Percentiles rank a stretch among this genome's conserved stretches.
These are phyloP conservation scores for Carpinus fangiana DNA, from an alignment of 306 rosid species.

Conservation along the genomic window DNA sequence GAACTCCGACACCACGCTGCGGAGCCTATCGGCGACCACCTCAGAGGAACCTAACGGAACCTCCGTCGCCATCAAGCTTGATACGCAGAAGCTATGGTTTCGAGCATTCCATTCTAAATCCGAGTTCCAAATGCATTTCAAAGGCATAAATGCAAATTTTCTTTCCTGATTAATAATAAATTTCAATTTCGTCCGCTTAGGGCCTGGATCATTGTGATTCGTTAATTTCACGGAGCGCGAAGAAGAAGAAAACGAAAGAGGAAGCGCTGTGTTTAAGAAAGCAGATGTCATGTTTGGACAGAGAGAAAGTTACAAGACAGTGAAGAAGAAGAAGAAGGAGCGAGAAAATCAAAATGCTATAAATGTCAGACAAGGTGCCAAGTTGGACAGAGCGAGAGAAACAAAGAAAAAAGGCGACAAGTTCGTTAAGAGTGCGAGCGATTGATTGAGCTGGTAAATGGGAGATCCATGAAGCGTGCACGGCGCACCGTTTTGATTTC, in stretches of 20 bases:
- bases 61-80: conserved; percentile 1
- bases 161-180: not conserved
- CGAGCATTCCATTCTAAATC: not conserved
- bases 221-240: not conserved
- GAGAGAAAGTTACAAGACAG: conserved; percentile 16
- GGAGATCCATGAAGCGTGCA: conserved; percentile 15
- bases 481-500: not conserved
- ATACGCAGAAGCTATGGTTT: conserved; percentile 9
- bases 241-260: not conserved
- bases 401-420: not conserved
- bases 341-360: not conserved
- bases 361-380: not conserved
- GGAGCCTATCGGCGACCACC: conserved; percentile 32
- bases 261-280: not conserved
- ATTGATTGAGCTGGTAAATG: not conserved
- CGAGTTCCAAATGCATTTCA: conserved; percentile 6
- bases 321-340: not conserved
- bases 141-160: not conserved
- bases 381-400: not conserved
- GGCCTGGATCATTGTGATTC: not conserved
- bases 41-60: not conserved
- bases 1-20: conserved; percentile 52
- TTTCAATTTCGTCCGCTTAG: conserved; percentile 1
- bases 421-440: not conserved
- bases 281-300: conserved; percentile 34